Conservation (phyloP, 352 stramenopile species). For the Pythium grandisporangium region DNA sequence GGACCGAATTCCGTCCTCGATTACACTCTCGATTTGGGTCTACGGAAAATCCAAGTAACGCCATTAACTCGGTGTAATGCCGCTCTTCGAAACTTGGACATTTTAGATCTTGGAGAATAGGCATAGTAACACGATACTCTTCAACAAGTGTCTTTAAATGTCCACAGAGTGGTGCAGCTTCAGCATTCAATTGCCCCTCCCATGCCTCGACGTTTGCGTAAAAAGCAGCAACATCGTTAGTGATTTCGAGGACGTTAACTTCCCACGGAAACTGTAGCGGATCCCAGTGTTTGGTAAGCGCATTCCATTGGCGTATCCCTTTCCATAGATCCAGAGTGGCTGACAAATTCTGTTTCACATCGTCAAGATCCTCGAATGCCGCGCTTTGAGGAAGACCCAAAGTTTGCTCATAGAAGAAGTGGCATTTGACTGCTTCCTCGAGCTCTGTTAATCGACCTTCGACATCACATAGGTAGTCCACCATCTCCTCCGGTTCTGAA, state of each 20-base stretch:
- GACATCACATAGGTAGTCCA: constrained; percentile 32
- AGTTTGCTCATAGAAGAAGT: constrained; percentile 49
- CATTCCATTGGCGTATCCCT: constrained; percentile 54
- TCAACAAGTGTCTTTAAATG: constrained; percentile 73
- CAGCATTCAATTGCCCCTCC: constrained; percentile 42
- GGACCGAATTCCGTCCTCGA: no score
- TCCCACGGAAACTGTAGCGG: constrained; percentile 38
- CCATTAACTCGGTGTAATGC: constrained; percentile 41
- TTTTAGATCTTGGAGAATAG: constrained; percentile 50
- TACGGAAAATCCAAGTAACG: constrained; percentile 76
- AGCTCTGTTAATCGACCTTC: constrained; percentile 20
- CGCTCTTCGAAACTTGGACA: constrained; percentile 56
- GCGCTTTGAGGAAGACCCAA: constrained; percentile 38
- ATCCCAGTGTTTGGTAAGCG: constrained; percentile 32
- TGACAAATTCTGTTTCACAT: constrained; percentile 54
- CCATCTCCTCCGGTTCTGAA: constrained; percentile 32
- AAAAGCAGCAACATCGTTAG: constrained; percentile 58
- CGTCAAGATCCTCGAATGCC: constrained; percentile 78
- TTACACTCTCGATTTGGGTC: no score
- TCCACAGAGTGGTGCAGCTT: constrained; percentile 31
- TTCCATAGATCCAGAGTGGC: constrained; percentile 84
- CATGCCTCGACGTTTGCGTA: constrained; percentile 32
- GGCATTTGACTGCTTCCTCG: constrained; percentile 20
- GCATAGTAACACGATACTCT: constrained; percentile 75
- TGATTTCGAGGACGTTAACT: constrained; percentile 60